A percentile compares a stretch with the other conserved stretches of the same genome.
These are phyloP conservation scores for Pholiota conissans DNA, from an alignment of 768 basidiomycete genomes.

Conservation along the genomic window DNA sequence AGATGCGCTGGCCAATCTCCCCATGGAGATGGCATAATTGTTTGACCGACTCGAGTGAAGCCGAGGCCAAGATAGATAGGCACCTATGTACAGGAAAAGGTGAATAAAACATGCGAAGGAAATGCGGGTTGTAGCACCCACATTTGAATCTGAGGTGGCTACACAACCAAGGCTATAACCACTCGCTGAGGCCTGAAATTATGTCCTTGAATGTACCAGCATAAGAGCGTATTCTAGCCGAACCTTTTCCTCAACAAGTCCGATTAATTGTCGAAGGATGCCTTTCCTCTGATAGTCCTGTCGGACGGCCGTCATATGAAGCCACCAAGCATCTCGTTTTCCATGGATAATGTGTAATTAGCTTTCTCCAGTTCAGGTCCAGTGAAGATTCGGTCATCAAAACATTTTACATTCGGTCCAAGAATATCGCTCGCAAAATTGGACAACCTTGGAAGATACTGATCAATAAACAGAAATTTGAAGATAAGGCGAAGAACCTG, in stretches of 20 bases:
- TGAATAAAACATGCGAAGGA: not conserved
- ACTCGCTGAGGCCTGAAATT: not conserved
- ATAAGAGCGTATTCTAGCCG: not conserved
- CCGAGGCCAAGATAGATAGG: slow-evolving; percentile 20
- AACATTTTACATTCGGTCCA: not conserved
- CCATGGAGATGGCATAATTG: slow-evolving; percentile 23
- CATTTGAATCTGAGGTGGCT: not conserved
- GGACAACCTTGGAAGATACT: not conserved
- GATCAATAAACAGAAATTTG: not conserved
- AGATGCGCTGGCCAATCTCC: slow-evolving; percentile 28
- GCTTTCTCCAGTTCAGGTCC: too few species aligned
- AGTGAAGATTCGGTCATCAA: too few species aligned
- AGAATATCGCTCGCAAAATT: not conserved
- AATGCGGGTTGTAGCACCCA: not conserved
- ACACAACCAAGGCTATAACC: not conserved
- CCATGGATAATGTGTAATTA: slow-evolving; percentile 17
- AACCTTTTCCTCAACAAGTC: slow-evolving; percentile 24
- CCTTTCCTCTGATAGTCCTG: slow-evolving; percentile 25
- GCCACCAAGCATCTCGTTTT: slow-evolving; percentile 27
- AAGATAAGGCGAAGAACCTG: not conserved
- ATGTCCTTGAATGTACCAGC: not conserved
- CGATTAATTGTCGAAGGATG: slow-evolving; percentile 23
- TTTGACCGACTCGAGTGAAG: slow-evolving; percentile 18
- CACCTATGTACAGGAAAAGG: slow-evolving; percentile 14
- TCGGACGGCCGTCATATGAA: slow-evolving; percentile 27